Base-by-base conservation (phyloP, 805 yeast genomes). In the Ogataea nitratoaversa region DNA sequence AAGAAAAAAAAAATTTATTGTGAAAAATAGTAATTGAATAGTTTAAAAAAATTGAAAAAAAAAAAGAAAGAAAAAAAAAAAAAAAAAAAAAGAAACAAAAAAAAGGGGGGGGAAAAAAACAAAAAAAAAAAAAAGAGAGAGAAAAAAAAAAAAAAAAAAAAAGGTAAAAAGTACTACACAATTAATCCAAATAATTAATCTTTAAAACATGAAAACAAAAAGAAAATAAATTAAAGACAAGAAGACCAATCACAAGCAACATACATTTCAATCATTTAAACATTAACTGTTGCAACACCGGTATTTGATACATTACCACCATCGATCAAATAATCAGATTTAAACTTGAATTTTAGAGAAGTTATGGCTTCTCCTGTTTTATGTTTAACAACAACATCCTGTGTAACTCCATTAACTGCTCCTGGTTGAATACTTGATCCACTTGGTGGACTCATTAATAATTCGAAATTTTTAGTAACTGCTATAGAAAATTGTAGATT, bases 271-370 rank as follows among this genome's bases (percentile, higher is more conserved):
- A 8, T 18, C 19, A 6, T 29, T 31, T 45, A 47, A 30, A 36
- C 38, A 22, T 37, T 32, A 33, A 48, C 34, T 19, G 59, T 54
- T 5, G 65, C 65, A 19, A 80, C 78, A 7, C 88, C 87, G 8
- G 79, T 71, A 48, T 79, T 84, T 49, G 74, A 81, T 17, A 61
- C 62, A 8, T 61, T 58, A 18, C 59, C 56, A n/a, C 79, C 76
- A 38, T 73, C 75, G 8, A 71, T 56, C 9, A 54, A 50, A 57
- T 76, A 86, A 41, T 74, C 74, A 19, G 75, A 71, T 59, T 82
- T 84, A 91, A 90, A 87, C 60, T 86, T 83, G 43, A 87, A 69
- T 60, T 84, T 85, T 49, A 83, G 33, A 16, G 45, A 32, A 19
- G 28, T 30, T 40, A 47, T 32, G 5, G 41, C 37, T 8, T 30